Conservation (phyloP, 2,329 filamentous ascomycete genomes). For the Venturia effusa region DNA sequence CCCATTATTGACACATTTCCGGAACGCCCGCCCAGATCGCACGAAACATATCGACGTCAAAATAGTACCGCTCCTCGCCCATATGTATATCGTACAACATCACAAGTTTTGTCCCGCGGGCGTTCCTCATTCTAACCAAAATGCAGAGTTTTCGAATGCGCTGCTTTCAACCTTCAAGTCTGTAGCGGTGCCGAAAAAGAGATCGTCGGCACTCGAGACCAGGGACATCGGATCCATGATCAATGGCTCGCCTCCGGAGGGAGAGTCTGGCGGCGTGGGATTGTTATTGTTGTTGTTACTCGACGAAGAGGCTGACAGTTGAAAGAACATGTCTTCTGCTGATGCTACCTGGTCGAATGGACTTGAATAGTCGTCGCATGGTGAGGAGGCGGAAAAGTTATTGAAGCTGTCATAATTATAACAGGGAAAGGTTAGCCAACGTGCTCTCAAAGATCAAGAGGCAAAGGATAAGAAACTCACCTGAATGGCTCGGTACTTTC, state of each 20-base stretch:
- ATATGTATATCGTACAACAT: constrained; percentile 4
- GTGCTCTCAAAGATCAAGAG: not conserved
- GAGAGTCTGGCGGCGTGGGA: constrained; percentile 10
- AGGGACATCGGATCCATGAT: constrained; percentile 7
- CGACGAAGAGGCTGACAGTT: constrained; percentile 6
- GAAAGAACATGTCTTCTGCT: constrained; percentile 8
- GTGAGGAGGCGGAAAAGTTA: not conserved
- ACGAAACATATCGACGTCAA: not conserved
- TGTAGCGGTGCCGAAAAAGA: constrained; percentile 9
- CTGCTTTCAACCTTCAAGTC: constrained; percentile 5
- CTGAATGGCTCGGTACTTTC: constrained; percentile 10
- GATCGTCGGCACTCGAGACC: constrained; percentile 2
- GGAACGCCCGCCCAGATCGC: not conserved
- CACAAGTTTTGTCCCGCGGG: not conserved
- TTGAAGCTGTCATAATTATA: constrained; percentile 9
- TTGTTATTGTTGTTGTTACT: not conserved
- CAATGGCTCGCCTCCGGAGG: constrained; percentile 6
- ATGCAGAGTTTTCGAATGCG: not conserved
- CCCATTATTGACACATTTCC: not conserved
- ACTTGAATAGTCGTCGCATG: constrained; percentile 6
- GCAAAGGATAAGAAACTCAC: not conserved
- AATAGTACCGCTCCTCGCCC: not conserved
- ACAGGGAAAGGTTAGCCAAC: not conserved
- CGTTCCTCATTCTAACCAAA: constrained; percentile 1
- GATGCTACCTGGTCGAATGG: constrained; percentile 5